Evolutionary conservation across 2,329 filamentous ascomycete species (phyloP).

Genomic region (Neofusicoccum ribis): DNA sequence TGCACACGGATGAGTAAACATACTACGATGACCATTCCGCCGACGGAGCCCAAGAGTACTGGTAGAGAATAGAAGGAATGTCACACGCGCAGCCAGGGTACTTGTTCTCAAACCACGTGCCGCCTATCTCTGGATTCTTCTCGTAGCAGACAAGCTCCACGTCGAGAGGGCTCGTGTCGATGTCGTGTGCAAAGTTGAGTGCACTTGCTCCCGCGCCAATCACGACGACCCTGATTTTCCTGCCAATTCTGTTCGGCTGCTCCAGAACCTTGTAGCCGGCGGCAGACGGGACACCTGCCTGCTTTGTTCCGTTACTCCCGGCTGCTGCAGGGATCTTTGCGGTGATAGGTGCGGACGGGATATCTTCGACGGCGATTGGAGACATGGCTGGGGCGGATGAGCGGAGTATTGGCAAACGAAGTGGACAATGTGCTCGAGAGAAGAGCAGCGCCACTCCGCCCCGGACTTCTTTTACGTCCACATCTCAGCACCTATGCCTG

Average conservation of each 20-base stretch:
- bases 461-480: not conserved
- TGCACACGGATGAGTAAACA: not conserved
- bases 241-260: not conserved
- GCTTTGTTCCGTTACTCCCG: too few species aligned
- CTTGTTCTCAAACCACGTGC: conserved; percentile 49
- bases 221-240: conserved; percentile 24
- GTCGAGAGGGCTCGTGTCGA: conserved; percentile 27
- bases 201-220: conserved; percentile 39
- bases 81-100: conserved; percentile 47
- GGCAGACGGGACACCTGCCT: not conserved
- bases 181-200: conserved; percentile 38
- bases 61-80: conserved; percentile 25
- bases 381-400: not conserved
- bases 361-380: not conserved
- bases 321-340: not conserved
- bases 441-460: not conserved
- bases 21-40: not conserved
- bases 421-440: not conserved
- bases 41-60: not conserved
- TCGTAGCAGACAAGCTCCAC: conserved; percentile 52
- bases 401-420: not conserved
- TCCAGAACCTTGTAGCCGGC: not conserved
- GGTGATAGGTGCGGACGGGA: not conserved
- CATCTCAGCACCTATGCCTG: not conserved
- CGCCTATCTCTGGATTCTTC: conserved; percentile 47